These are phyloP conservation scores for Candida nonsorbophila DNA, from an alignment of 805 yeast species.

Conservation along the genomic window DNA sequence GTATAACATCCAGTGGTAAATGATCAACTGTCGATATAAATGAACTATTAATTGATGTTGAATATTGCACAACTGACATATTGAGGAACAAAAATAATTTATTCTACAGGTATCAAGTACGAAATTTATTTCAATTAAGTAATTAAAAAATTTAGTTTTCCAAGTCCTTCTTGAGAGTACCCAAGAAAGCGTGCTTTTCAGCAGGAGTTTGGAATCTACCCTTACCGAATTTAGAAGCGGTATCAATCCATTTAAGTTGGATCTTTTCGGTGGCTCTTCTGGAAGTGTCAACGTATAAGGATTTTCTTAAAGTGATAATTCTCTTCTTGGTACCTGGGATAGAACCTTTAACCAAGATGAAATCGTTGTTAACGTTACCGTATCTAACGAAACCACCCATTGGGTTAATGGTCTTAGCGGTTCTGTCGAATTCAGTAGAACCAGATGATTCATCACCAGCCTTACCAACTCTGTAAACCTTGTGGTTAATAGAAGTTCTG, in stretches of 20 bases:
- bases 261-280: conserved; percentile 97
- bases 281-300: conserved; percentile 94
- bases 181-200: conserved; percentile 99
- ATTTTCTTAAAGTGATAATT: conserved; percentile 97
- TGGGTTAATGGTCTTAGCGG: conserved; percentile 99
- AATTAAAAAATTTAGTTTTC: conserved; percentile 27
- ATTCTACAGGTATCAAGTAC: neutral
- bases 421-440: conserved; percentile 98
- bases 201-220: conserved; percentile 99
- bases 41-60: neutral
- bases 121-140: no score
- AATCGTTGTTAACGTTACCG: conserved; percentile 97
- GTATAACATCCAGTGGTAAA: conserved; percentile 37
- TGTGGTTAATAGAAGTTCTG: conserved; percentile 99
- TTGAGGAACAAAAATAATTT: neutral
- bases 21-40: conserved; percentile 28
- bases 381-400: conserved; percentile 99
- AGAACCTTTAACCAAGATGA: conserved; percentile 96
- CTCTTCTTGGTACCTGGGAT: conserved; percentile 99
- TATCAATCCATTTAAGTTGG: conserved; percentile 98
- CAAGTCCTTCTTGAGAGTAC: conserved; percentile 98
- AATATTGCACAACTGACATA: conserved; percentile 3
- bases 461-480: conserved; percentile 98
- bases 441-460: conserved; percentile 92
- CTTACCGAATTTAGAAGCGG: conserved; percentile 99